phyloP scores from a whole-genome alignment of 179 eudicot species.

The Beta macrorhiza region DNA sequence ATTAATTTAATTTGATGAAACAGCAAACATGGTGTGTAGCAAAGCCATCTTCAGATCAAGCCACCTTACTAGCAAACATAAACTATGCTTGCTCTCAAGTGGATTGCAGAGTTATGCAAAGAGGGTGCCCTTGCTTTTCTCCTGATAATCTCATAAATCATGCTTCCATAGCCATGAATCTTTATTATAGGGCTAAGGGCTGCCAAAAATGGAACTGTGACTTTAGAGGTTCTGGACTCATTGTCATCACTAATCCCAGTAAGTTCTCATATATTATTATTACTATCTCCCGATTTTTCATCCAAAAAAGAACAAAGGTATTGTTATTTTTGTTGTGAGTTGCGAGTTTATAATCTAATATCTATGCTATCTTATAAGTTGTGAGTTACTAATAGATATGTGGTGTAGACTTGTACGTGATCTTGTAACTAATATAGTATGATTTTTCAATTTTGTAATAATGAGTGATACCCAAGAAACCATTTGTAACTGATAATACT shows the following conservation, averaged over 20 bases:
- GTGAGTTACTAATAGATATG: no score
- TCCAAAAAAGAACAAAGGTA: no score
- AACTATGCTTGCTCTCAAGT: slow-evolving; percentile 69
- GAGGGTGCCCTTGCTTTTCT: slow-evolving; percentile 50
- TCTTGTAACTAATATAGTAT: no score
- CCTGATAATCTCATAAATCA: slow-evolving; percentile 70
- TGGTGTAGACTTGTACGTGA: no score
- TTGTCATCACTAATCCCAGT: slow-evolving; percentile 54
- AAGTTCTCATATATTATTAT: slow-evolving; percentile 16
- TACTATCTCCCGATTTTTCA: no score
- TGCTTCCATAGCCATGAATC: slow-evolving; percentile 80
- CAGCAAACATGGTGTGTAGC: slow-evolving; percentile 93
- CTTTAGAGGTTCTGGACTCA: slow-evolving; percentile 46
- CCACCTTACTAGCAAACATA: slow-evolving; percentile 45
- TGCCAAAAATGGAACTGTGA: slow-evolving; percentile 49
- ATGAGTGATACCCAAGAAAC: no score
- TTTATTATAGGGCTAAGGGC: slow-evolving; percentile 46
- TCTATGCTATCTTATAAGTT: no score
- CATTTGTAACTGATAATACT: no score
- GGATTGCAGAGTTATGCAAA: slow-evolving; percentile 54
- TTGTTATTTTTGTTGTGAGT: not conserved
- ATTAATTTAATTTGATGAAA: not conserved
- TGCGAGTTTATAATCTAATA: no score
- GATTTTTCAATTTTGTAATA: no score
- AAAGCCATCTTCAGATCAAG: slow-evolving; percentile 60